Conservation (phyloP, 371 early-diverging fungal species). For the Batkoa obscura region DNA sequence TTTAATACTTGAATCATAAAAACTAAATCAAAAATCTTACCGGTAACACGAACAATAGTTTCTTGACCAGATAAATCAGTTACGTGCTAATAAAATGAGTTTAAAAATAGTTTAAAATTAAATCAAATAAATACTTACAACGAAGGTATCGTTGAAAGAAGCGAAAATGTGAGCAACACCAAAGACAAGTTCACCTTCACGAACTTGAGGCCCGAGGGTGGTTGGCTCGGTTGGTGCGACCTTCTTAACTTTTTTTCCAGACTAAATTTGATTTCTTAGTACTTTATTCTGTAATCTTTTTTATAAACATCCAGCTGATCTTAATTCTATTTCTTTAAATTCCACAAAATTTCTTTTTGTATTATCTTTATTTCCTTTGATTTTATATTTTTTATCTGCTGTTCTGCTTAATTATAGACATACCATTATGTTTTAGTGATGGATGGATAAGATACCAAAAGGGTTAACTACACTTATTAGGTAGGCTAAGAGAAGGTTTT, state of each 20-base stretch:
- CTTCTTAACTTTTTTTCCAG: slow-evolving; percentile 46
- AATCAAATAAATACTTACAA: slow-evolving; percentile 11
- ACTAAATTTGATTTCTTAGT: neutral
- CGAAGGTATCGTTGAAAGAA: slow-evolving; percentile 99
- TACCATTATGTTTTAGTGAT: too few relatives aligned
- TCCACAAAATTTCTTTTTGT: too few relatives aligned
- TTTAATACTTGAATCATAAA: neutral
- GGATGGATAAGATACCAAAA: too few relatives aligned
- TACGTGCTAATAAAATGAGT: slow-evolving; percentile 44
- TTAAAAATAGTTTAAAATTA: neutral
- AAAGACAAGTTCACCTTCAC: slow-evolving; percentile 96
- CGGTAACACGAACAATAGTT: slow-evolving; percentile 98
- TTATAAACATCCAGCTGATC: too few relatives aligned
- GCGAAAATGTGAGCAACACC: slow-evolving; percentile 99
- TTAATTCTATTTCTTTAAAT: too few relatives aligned
- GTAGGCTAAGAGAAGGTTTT: too few relatives aligned
- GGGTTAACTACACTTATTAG: too few relatives aligned
- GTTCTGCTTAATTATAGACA: too few relatives aligned
- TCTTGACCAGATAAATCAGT: slow-evolving; percentile 99
- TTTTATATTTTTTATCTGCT: too few relatives aligned
- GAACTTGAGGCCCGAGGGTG: slow-evolving; percentile 93
- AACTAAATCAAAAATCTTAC: slow-evolving; percentile 23
- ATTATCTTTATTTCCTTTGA: too few relatives aligned
- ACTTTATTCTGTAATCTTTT: too few relatives aligned
- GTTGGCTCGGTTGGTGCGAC: slow-evolving; percentile 68